Conservation (phyloP, 495 filamentous ascomycete species). For the Sordaria brevicollis region DNA sequence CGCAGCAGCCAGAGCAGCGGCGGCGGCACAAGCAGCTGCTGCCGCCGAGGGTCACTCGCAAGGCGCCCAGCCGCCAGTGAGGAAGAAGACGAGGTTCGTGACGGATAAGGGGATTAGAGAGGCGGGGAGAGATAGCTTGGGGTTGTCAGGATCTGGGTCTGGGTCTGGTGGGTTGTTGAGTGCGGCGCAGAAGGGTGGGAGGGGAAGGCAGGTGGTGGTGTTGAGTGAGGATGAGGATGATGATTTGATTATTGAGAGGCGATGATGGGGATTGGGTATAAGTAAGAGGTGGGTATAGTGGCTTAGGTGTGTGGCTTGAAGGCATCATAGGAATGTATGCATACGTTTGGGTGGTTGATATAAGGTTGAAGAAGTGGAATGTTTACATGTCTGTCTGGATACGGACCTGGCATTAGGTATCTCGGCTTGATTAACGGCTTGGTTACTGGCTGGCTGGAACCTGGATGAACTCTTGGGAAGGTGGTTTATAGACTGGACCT, state of each 20-base stretch:
- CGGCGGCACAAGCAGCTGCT: background rate
- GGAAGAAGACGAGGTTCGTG: conserved; percentile 77
- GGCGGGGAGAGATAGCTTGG: conserved; percentile 65
- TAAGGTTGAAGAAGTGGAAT: no score
- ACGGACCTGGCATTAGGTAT: background rate
- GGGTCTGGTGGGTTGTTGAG: no score
- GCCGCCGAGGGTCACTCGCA: background rate
- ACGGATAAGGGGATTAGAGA: conserved; percentile 67
- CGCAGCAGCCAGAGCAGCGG: background rate
- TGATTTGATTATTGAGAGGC: conserved; percentile 24
- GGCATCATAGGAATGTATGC: no score
- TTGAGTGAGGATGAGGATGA: conserved; percentile 42
- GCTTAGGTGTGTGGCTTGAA: no score
- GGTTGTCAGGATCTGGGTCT: no score
- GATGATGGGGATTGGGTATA: background rate
- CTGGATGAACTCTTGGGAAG: no score
- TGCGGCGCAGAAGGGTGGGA: conserved; percentile 12
- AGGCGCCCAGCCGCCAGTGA: conserved; percentile 31
- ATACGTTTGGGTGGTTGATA: no score
- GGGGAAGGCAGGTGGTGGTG: conserved; percentile 13
- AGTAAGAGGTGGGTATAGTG: no score
- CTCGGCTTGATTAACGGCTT: background rate
- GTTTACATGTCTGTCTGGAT: no score
- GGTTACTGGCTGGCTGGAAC: background rate
- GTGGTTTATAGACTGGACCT: background rate